These are phyloP conservation scores for Boletus subparvulus DNA, from an alignment of 768 basidiomycete genomes.

Conservation along the genomic window DNA sequence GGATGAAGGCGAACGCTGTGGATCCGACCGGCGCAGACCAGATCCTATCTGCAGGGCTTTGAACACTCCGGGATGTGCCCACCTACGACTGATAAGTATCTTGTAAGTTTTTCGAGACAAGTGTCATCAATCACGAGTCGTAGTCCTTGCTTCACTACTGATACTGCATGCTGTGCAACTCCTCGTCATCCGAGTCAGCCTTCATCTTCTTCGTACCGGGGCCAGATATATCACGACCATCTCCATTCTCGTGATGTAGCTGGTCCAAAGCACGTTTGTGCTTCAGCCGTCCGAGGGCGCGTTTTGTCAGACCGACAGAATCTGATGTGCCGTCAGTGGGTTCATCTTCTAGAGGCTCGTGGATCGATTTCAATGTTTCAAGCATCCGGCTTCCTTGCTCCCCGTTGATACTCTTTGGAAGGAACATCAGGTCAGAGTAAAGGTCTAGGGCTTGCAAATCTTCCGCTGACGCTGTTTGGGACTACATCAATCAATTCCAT, in stretches of 20 bases:
- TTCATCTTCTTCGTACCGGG: slow-evolving; percentile 20
- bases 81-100: too few relatives aligned
- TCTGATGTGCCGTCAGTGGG: not conserved
- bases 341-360: slow-evolving; percentile 13
- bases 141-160: not conserved
- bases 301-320: slow-evolving; percentile 37
- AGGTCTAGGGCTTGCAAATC: slow-evolving; percentile 58
- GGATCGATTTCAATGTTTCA: slow-evolving; percentile 19
- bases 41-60: not conserved
- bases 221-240: slow-evolving; percentile 1
- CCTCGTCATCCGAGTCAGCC: slow-evolving; percentile 6
- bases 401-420: slow-evolving; percentile 59
- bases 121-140: not conserved
- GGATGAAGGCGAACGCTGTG: too few relatives aligned
- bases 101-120: too few relatives aligned
- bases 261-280: slow-evolving; percentile 47
- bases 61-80: too few relatives aligned
- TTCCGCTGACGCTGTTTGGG: slow-evolving; percentile 43
- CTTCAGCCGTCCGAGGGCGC: slow-evolving; percentile 49
- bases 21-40: too few relatives aligned
- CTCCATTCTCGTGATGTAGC: slow-evolving; percentile 15
- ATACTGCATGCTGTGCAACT: not conserved
- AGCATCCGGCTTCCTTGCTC: slow-evolving; percentile 44
- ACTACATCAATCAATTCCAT: not conserved
- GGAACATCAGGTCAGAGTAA: slow-evolving; percentile 52